Evolutionary conservation across 495 filamentous ascomycete species (phyloP).

Genomic region (Aspergillus wentii): DNA sequence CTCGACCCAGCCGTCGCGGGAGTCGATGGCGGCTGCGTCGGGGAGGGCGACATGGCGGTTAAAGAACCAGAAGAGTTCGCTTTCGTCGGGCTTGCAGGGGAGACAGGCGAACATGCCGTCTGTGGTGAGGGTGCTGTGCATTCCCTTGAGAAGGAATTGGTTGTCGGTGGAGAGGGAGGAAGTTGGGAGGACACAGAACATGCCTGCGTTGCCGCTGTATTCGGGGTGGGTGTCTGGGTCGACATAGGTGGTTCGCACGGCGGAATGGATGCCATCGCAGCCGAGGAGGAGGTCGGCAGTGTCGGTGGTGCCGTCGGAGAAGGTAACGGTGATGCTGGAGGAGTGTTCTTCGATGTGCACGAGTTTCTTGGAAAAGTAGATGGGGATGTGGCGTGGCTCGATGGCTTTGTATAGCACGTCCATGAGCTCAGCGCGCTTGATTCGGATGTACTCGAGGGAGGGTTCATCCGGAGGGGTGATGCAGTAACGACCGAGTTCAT

Average conservation of each 20-base stretch:
- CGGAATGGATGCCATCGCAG: conserved; percentile 53
- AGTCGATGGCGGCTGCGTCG: conserved; percentile 21
- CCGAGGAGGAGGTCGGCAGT: conserved; percentile 49
- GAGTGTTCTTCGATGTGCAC: conserved; percentile 10
- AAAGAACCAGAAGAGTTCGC: conserved; percentile 27
- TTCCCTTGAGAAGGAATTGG: conserved; percentile 10
- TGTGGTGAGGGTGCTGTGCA: conserved; percentile 39
- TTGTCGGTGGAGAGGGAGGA: conserved; percentile 8
- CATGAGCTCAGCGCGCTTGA: conserved; percentile 24
- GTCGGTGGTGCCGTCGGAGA: conserved; percentile 24
- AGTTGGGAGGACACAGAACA: conserved; percentile 36
- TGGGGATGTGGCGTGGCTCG: conserved; percentile 14
- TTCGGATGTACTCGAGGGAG: conserved; percentile 29
- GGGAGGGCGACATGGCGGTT: conserved; percentile 14
- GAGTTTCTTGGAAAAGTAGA: conserved; percentile 19
- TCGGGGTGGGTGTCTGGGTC: conserved; percentile 23
- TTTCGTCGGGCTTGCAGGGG: conserved; percentile 19
- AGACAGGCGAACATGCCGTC: conserved; percentile 46
- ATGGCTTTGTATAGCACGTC: conserved; percentile 19
- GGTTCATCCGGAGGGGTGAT: conserved; percentile 14
- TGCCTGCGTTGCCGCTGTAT: conserved; percentile 30
- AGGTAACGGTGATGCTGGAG: conserved; percentile 15
- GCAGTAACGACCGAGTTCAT: conserved; percentile 12
- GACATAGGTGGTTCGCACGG: conserved; percentile 22
- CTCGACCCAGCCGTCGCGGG: conserved; percentile 36